These are phyloP conservation scores for Pseudozyma hubeiensis DNA, from an alignment of 1,284 basidiomycete genomes.

Conservation along the genomic window DNA sequence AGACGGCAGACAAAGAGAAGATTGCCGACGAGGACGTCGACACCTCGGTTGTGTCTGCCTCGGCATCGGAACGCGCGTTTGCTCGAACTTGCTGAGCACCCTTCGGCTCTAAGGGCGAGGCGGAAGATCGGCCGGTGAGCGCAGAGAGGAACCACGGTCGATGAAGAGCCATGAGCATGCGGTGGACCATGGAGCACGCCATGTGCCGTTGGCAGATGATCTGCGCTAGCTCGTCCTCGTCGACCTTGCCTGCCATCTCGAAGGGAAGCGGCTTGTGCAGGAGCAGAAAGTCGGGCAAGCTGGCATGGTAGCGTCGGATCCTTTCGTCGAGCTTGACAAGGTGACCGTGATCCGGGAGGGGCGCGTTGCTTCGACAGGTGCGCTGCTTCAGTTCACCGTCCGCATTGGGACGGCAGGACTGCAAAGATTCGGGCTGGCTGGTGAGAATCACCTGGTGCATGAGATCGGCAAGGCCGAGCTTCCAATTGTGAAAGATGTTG, in stretches of 20 bases:
- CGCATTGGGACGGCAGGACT: not conserved
- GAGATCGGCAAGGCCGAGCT: conserved; percentile 35
- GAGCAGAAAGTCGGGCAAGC: conserved; percentile 25
- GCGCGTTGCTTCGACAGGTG: not conserved
- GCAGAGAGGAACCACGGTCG: conserved; percentile 36
- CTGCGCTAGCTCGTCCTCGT: conserved; percentile 27
- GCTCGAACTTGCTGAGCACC: not conserved
- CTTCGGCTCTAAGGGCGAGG: not conserved
- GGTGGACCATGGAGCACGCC: conserved; percentile 35
- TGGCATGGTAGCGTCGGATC: conserved; percentile 38
- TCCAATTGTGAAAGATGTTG: conserved; percentile 40
- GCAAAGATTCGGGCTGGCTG: conserved; percentile 3
- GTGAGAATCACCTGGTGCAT: conserved; percentile 37
- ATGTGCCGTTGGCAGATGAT: conserved; percentile 40
- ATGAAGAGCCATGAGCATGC: conserved; percentile 36
- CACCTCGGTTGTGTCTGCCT: not conserved
- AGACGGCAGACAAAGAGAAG: conserved; percentile 25
- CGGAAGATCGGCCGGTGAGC: conserved; percentile 8
- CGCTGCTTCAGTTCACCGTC: not conserved
- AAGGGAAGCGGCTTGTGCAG: conserved; percentile 31
- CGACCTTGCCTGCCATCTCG: conserved; percentile 35
- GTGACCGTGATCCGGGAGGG: conserved; percentile 16
- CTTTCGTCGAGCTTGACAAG: conserved; percentile 31
- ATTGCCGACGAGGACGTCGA: conserved; percentile 16
- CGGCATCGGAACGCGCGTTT: not conserved